Evolutionary conservation across 2,329 filamentous ascomycete genomes (phyloP), one percentile per base, ranked within the genome.

Genomic region (Penicillium sp.): DNA sequence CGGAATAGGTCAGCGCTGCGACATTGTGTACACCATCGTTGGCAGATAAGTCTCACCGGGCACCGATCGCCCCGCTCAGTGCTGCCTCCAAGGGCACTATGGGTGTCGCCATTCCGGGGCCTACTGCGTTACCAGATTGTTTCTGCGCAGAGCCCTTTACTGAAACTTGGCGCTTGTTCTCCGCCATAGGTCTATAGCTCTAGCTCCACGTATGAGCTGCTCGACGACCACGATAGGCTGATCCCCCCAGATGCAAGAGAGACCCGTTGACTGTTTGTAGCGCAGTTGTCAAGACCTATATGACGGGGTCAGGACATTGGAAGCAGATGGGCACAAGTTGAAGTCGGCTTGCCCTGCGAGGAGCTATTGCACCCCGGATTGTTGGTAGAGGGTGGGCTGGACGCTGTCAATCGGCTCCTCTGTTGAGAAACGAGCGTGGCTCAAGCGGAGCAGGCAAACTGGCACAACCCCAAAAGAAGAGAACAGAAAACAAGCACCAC

Each of bases 1-100:
- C 20, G n/a, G 20, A 31, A 49, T 11, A 22, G 8, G 34, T 60
- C 26, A 58, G 54, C 42, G 14, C 18, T 54, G 53, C 20, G 11
- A 46, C 24, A 38, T 31, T 46, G 34, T 24, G 40, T 34, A 29
- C 49, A 49, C 22, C 31, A 14, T 35, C 26, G 48, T 29, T 46
- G 34, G 31, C 26, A 43, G 38, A 49, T 43, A 44, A 39, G 16
- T 59, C 81, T 72, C 78, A 86, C 84, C 82, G 81, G 61, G 82
- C 81, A 61, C 85, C 85, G 69, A 87, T 81, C 48, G 82, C 82
- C 72, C 82, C 83, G 70, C 79, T 81, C 67, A 87, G 72, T 50
- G 79, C 79, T 55, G 79, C 79, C 54, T 85, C 80, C 44, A 78
- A 70, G 66, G 81, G 75, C 62, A 79, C 76, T 66, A 78, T 77